Conservation (phyloP, 768 basidiomycete species). For the Candolleomyces efflorescens region DNA sequence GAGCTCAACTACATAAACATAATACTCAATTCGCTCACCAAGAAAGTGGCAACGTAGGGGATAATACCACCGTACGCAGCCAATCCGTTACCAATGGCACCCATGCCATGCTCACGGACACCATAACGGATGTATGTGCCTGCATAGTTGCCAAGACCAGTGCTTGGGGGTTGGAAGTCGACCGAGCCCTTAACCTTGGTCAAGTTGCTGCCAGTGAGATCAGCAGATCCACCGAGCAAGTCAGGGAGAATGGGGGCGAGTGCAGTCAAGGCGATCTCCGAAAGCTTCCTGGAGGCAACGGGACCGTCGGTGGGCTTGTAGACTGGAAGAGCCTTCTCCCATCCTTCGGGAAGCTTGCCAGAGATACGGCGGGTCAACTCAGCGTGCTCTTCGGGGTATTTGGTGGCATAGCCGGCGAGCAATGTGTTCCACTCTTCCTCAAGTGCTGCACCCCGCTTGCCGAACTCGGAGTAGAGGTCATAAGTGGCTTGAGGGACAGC, state of each 20-base stretch:
- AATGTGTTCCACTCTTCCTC: conserved; percentile 74
- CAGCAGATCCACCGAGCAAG: conserved; percentile 84
- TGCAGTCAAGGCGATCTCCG: conserved; percentile 81
- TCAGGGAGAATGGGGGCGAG: conserved; percentile 78
- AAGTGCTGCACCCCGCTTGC: conserved; percentile 66
- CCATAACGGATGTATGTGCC: conserved; percentile 95
- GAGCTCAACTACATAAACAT: not conserved
- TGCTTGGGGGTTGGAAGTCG: conserved; percentile 91
- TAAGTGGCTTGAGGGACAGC: conserved; percentile 71
- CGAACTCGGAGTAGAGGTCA: conserved; percentile 61
- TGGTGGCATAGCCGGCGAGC: conserved; percentile 63
- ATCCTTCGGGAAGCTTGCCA: conserved; percentile 77
- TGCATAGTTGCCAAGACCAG: conserved; percentile 75
- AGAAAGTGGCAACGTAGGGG: conserved; percentile 89
- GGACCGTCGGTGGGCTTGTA: conserved; percentile 84
- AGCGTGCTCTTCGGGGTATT: conserved; percentile 80
- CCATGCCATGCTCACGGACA: conserved; percentile 97
- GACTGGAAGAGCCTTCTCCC: conserved; percentile 82
- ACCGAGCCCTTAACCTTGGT: conserved; percentile 80
- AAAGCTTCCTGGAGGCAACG: conserved; percentile 88
- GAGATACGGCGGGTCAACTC: conserved; percentile 84
- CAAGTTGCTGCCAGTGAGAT: conserved; percentile 89
- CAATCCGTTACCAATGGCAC: conserved; percentile 90
- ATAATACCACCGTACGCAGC: conserved; percentile 88
- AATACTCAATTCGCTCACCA: conserved; percentile 42